A percentile compares a stretch with the other conserved stretches of the same genome.
These are phyloP conservation scores for Curvularia spicifera DNA, from an alignment of 2,329 filamentous ascomycete species.

Conservation along the genomic window DNA sequence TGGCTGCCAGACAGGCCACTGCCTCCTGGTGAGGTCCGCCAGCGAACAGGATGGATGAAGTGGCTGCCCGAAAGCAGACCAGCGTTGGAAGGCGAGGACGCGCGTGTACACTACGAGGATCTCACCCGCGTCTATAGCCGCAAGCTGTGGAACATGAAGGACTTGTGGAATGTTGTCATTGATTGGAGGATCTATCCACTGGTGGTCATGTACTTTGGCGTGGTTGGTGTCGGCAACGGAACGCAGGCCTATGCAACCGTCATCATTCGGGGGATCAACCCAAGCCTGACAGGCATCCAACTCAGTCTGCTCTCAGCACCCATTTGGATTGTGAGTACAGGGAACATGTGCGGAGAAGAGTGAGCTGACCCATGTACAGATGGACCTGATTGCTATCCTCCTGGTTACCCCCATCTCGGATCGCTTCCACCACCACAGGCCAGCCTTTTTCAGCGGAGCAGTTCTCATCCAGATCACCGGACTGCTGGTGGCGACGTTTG, in stretches of 20 bases:
- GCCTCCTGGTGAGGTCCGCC: slow-evolving; percentile 69
- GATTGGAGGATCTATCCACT: slow-evolving; percentile 92
- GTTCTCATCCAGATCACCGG: slow-evolving; percentile 81
- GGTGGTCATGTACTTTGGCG: slow-evolving; percentile 90
- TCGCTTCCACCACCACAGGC: slow-evolving; percentile 80
- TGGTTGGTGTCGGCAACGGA: slow-evolving; percentile 89
- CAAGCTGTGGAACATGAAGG: slow-evolving; percentile 72
- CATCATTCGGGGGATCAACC: slow-evolving; percentile 81
- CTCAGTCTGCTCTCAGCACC: slow-evolving; percentile 85
- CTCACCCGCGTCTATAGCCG: slow-evolving; percentile 80
- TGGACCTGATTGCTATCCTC: slow-evolving; percentile 87
- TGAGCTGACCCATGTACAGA: slow-evolving; percentile 55
- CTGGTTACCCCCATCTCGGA: slow-evolving; percentile 85
- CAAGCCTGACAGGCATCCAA: slow-evolving; percentile 72
- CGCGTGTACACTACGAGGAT: slow-evolving; percentile 81
- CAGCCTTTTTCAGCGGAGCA: slow-evolving; percentile 79
- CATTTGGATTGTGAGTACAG: slow-evolving; percentile 81
- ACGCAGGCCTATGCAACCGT: slow-evolving; percentile 87
- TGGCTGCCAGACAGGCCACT: slow-evolving; percentile 88
- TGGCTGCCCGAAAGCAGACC: slow-evolving; percentile 74
- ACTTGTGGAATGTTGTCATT: slow-evolving; percentile 72
- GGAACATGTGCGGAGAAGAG: not conserved
- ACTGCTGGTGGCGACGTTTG: slow-evolving; percentile 79
- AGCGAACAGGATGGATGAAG: slow-evolving; percentile 60
- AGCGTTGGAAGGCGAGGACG: slow-evolving; percentile 77